These are phyloP conservation scores for Spiraea crenata DNA, from an alignment of 331 rosid species.

Conservation along the genomic window DNA sequence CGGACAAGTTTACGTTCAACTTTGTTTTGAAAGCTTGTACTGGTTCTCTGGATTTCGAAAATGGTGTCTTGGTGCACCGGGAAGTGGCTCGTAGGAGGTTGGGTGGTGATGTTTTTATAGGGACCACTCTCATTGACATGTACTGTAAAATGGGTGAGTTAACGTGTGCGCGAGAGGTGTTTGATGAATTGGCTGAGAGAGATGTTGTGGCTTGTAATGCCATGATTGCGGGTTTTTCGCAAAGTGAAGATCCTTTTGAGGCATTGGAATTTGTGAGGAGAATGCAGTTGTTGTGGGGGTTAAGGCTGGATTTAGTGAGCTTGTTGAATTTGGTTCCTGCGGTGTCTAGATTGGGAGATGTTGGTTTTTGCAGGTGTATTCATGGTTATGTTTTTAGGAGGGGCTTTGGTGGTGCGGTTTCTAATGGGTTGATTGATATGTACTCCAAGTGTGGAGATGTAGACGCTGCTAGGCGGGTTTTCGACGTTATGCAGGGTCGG, in stretches of 20 bases:
- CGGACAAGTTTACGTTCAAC: conserved; percentile 69
- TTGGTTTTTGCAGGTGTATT: conserved; percentile 51
- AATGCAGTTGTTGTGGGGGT: conserved; percentile 44
- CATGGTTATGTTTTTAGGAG: conserved; percentile 62
- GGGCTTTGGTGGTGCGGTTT: conserved; percentile 31
- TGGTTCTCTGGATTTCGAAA: conserved; percentile 48
- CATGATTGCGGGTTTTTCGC: conserved; percentile 64
- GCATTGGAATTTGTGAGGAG: conserved; percentile 44
- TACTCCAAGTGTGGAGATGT: conserved; percentile 60
- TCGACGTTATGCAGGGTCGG: conserved; percentile 36
- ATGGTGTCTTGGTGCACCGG: conserved; percentile 45
- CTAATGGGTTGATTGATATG: conserved; percentile 67
- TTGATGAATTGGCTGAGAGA: conserved; percentile 50
- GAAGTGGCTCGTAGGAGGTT: conserved; percentile 41
- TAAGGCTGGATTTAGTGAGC: conserved; percentile 50
- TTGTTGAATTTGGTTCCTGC: conserved; percentile 70
- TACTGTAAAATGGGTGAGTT: conserved; percentile 57
- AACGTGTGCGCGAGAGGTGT: conserved; percentile 44
- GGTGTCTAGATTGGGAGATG: conserved; percentile 46
- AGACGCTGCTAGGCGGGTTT: conserved; percentile 37
- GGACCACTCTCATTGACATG: conserved; percentile 62
- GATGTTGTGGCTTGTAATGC: conserved; percentile 63
- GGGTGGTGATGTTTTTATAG: conserved; percentile 56
- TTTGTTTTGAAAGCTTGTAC: conserved; percentile 71
- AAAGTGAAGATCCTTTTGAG: conserved; percentile 41